Base-by-base conservation (phyloP, 2,329 filamentous ascomycete genomes). In the Neopestalotiopsis sp. region DNA sequence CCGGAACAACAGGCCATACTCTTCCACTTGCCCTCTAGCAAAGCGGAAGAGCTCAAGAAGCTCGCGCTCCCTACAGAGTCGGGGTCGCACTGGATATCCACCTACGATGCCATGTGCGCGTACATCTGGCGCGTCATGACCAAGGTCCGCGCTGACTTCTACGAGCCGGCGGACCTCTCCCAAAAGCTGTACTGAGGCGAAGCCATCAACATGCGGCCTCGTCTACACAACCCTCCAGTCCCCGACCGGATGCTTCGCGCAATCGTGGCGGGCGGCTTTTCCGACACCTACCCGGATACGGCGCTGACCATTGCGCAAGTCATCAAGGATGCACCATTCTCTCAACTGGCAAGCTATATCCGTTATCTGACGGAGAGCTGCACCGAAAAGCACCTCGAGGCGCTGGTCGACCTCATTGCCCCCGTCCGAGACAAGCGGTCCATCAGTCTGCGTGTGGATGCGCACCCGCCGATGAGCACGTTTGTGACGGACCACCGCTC, bases 81-180 rank as follows among this genome's bases (percentile, higher is more conserved):
- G 7, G 30, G 14, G 1, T 40, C 64, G 9, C 59, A 61, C 10
- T 42, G 49, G 64, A 59, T 66, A n/a, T 66, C 64, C 1, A 66
- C 45, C 2, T 66, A 58, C 17, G 64, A 66, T n/a, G 64, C 64
- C 32, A 57, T 40, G 30, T 57, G 45, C 13, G 64, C 64, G 9
- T 66, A 40, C 64, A 75, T 84, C 9, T 84, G 82, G 81, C 80
- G 82, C 1, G 73, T 74, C 4, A 68, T 84, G 0, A 76, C 80
- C 2, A 75, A 77, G 2, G 28, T 20, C 4, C 64, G 64, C 1
- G 45, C 45, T 1, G 14, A 6, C 3, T n/a, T 56, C 1, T 65
- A 65, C 28, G 30, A 52, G 10, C 62, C 20, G 6, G 34, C 34
- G 6, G 62, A 65, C 14, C 20, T 40, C 13, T 28, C 62, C 4